Base-by-base conservation (phyloP, 768 basidiomycete species). In the Paxillus involutus region DNA sequence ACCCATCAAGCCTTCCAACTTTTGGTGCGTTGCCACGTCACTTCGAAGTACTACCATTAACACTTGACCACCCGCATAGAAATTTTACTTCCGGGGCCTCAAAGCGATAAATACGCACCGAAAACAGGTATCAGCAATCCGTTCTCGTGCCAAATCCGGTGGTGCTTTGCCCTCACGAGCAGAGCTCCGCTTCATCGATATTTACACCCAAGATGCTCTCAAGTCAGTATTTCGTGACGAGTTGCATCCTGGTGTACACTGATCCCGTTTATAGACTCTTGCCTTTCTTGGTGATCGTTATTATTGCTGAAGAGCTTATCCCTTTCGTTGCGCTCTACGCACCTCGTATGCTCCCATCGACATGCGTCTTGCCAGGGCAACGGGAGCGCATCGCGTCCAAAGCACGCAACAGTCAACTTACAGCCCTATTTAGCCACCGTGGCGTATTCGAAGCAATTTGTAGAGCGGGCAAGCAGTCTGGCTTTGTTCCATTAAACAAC, bases 291-390 rank as follows among this genome's bases (percentile, higher is more conserved):
- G 60, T 89, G 60, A 82, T 92, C 54, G 78, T 91, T 29, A 66
- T 90, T 26, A 67, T 93, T 13, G 74, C 91, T 1, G 92, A 94
- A 68, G 92, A 94, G 69, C 66, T 88, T 33, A 81, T 94, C 51
- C 92, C 92, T 13, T 77, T 94, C 57, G 81, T 93, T 57, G 90
- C 90, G 26, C 81, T 94, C 56, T 94, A 90, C 63, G 85, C 82
- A n/a, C 92, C 92, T 2, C 82, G 80, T 64, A 79, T 91, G 74
- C 82, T 94, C 26, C 92, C 92, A 1, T 93, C 91, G 3, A 94
- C 92, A 0, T 93, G 91, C 64, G 78, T 94, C 51, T 80, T 94
- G 6, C 89, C 92, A 2, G 85, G 88, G 12, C 92, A 94, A 72
- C 83, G 76, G 64, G 67, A 86, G 74, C 73, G 93, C 73, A 76